A percentile compares a stretch with the other conserved stretches of the same genome.
Conservation (phyloP, 2,329 filamentous ascomycete genomes). For the Aspergillus fischeri region DNA sequence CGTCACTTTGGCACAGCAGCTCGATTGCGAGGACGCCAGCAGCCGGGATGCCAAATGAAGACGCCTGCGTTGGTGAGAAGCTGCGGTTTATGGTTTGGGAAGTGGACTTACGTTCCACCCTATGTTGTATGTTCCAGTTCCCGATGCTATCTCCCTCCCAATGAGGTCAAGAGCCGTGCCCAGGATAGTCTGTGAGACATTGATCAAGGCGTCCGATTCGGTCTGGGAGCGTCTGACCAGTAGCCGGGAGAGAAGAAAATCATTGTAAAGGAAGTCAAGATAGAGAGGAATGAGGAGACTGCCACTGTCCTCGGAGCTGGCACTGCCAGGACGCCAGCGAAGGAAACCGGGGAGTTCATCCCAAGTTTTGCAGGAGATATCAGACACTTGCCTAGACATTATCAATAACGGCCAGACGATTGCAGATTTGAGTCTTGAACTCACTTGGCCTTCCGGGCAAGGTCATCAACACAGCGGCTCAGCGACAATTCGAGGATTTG, state of each 20-base stretch:
- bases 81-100: neutral
- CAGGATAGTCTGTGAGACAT: slow-evolving; percentile 21
- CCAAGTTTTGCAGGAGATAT: slow-evolving; percentile 12
- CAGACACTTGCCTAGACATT: slow-evolving; percentile 10
- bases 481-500: slow-evolving; percentile 1
- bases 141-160: slow-evolving; percentile 9
- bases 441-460: slow-evolving; percentile 15
- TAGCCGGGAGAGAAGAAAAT: slow-evolving; percentile 21
- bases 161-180: slow-evolving; percentile 11
- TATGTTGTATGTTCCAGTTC: slow-evolving; percentile 9
- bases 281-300: slow-evolving; percentile 13
- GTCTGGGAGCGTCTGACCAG: slow-evolving; percentile 16
- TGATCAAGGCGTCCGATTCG: slow-evolving; percentile 16
- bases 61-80: slow-evolving; percentile 10
- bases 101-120: slow-evolving; percentile 16
- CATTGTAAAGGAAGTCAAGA: slow-evolving; percentile 22
- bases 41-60: slow-evolving; percentile 22
- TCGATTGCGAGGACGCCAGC: slow-evolving; percentile 27
- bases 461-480: slow-evolving; percentile 13
- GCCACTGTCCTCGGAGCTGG: slow-evolving; percentile 4
- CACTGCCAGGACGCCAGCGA: slow-evolving; percentile 13
- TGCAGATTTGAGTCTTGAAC: neutral
- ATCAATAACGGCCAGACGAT: neutral
- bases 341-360: slow-evolving; percentile 16
- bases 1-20: slow-evolving; percentile 18